These are phyloP conservation scores for Diplodia corticola DNA, from an alignment of 2,329 filamentous ascomycete genomes.

Conservation along the genomic window DNA sequence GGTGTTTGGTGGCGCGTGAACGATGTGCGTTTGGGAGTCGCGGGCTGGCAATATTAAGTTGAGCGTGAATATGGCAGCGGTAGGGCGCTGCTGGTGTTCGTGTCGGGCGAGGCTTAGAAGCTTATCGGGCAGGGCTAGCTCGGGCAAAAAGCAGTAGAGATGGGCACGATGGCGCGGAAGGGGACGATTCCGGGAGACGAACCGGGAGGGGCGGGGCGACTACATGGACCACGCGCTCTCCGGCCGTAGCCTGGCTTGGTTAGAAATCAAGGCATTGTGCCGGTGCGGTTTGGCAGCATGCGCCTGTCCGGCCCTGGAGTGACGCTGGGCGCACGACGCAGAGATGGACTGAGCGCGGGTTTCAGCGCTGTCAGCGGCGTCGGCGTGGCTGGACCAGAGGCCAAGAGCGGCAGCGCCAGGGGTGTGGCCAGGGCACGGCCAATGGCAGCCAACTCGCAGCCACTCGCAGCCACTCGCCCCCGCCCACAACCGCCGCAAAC, in stretches of 20 bases:
- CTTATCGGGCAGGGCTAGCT: not conserved
- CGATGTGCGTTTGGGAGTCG: not conserved
- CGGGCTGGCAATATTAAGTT: not conserved
- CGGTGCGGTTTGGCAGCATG: not conserved
- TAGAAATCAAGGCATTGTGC: not conserved
- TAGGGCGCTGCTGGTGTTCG: not conserved
- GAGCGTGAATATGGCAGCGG: not conserved
- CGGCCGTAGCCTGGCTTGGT: not conserved
- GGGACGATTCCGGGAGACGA: not conserved
- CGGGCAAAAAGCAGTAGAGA: conserved; percentile 12
- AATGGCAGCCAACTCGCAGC: not conserved
- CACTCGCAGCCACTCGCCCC: too few relatives aligned
- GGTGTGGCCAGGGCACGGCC: not conserved
- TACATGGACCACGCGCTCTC: not conserved
- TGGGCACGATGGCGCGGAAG: conserved; percentile 16
- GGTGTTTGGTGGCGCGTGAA: not conserved
- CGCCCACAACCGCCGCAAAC: not conserved
- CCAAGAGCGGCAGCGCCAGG: conserved; percentile 7
- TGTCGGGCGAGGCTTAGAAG: conserved; percentile 15
- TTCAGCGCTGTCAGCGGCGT: not conserved
- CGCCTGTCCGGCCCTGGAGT: not conserved
- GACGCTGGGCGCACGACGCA: too few relatives aligned
- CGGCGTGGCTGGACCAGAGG: conserved; percentile 5
- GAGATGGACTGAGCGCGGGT: too few relatives aligned
- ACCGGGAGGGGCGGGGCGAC: not conserved